A percentile compares a stretch with the other conserved stretches of the same genome.
Evolutionary conservation across 139 green algal genomes (phyloP).

Genomic region (Closterium sp.): DNA sequence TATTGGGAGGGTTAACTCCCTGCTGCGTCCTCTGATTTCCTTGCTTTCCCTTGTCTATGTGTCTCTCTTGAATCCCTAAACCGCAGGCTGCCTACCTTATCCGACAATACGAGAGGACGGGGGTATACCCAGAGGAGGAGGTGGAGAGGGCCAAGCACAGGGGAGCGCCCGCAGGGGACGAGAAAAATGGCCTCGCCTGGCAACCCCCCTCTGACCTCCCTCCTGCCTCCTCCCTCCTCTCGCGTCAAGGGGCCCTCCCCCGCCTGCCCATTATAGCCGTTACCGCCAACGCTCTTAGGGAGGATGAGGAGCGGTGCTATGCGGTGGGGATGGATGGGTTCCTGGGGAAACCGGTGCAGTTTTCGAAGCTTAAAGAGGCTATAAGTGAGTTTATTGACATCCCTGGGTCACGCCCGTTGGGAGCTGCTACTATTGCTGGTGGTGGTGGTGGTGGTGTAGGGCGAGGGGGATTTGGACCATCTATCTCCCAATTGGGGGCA

Average conservation of each 20-base stretch:
- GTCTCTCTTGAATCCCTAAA: no score
- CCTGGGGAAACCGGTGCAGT: neutral
- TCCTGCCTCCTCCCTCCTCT: no score
- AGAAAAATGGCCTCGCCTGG: neutral
- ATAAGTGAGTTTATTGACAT: neutral
- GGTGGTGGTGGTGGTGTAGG: neutral
- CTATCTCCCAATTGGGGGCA: neutral
- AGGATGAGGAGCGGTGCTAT: conserved; percentile 73
- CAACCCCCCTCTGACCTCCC: neutral
- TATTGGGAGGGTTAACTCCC: no score
- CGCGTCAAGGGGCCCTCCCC: neutral
- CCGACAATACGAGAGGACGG: neutral
- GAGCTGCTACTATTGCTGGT: neutral
- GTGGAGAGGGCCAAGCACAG: neutral
- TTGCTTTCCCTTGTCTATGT: no score
- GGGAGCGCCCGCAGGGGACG: neutral
- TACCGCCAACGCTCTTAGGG: conserved; percentile 79
- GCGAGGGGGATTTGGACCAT: neutral
- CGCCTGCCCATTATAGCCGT: conserved; percentile 86
- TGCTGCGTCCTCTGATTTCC: no score
- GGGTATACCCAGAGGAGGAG: neutral
- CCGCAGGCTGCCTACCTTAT: neutral
- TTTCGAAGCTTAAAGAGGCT: neutral
- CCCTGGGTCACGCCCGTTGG: neutral
- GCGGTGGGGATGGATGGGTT: conserved; percentile 21